Evolutionary conservation across 1,139 yeast genomes (phyloP), one percentile per base, ranked within the genome.

Genomic region (Saccharomyces pastorianus): DNA sequence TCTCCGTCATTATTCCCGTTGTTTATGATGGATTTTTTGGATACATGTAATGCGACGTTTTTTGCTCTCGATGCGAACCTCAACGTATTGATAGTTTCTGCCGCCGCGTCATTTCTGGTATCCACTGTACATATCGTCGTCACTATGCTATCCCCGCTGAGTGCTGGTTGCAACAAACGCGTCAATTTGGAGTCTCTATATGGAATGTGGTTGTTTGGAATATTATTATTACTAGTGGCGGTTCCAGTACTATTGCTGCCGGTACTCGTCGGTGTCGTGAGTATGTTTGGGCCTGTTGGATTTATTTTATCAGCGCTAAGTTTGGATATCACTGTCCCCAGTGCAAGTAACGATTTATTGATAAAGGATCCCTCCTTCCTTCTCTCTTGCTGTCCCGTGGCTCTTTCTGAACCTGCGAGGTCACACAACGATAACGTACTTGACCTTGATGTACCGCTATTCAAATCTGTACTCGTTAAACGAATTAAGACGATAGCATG

Each of bases 1-100:
- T 80, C 85, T 2, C 56, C 57, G 1, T 59, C 56, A 4, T 50
- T 47, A 42, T 51, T 50, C 13, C 46, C 9, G 32, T 32, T 41
- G 51, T 32, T 26, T 28, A 50, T 32, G 28, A 46, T 53, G 14
- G 57, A 52, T 38, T 79, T 83, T 56, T 80, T 81, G 56, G 79
- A 80, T 6, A 88, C 96, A 55, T 77, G 79, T 59, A 90, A 79
- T 9, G 83, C 78, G 52, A 90, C 83, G 67, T 90, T 90, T 65
- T 90, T 91, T 0, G 98, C 98, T 57, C 97, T 76, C 0, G 96
- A 89, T 0, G 97, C 98, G 73, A 91, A 93, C 55, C 98, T 73
- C 34, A 93, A 75, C 0, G 98, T 91, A 64, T 89, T 89, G 51
- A 85, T 77, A 0, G 98, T 89, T 66, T 93, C 98, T 0, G 88